Conservation (phyloP, 139 green algal genomes). For the Auxenochlorella pyrenoidosa region DNA sequence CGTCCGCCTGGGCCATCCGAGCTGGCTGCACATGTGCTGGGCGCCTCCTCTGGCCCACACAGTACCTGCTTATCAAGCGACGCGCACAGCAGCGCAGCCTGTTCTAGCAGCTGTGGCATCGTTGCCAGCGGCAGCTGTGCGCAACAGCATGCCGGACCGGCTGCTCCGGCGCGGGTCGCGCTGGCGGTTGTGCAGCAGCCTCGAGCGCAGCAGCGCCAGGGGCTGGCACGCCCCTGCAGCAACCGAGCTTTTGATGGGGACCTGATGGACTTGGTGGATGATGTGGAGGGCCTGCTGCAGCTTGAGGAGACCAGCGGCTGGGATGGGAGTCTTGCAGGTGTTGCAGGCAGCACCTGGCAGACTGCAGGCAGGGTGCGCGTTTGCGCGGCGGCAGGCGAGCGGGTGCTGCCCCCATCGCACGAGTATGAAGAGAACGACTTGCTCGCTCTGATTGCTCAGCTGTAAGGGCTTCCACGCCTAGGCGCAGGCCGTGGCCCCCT, state of each 20-base stretch:
- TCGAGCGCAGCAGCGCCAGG: background rate
- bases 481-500: too few species aligned
- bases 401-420: background rate
- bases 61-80: background rate
- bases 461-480: background rate
- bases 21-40: background rate
- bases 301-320: background rate
- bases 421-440: slow-evolving; percentile 27
- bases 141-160: background rate
- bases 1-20: too few species aligned
- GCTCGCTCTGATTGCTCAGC: background rate
- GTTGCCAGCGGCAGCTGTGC: background rate
- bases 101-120: background rate
- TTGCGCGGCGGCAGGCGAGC: background rate
- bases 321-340: too few species aligned
- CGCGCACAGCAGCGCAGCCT: background rate
- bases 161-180: background rate
- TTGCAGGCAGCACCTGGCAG: too few species aligned
- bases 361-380: too few species aligned
- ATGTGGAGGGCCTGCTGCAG: slow-evolving; percentile 17
- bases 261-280: background rate
- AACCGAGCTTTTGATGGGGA: background rate
- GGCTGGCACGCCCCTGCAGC: background rate
- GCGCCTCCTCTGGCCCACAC: background rate
- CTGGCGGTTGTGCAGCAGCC: background rate